phyloP scores from a whole-genome alignment of 139 green algal genomes.

The Chlorella sp. region DNA sequence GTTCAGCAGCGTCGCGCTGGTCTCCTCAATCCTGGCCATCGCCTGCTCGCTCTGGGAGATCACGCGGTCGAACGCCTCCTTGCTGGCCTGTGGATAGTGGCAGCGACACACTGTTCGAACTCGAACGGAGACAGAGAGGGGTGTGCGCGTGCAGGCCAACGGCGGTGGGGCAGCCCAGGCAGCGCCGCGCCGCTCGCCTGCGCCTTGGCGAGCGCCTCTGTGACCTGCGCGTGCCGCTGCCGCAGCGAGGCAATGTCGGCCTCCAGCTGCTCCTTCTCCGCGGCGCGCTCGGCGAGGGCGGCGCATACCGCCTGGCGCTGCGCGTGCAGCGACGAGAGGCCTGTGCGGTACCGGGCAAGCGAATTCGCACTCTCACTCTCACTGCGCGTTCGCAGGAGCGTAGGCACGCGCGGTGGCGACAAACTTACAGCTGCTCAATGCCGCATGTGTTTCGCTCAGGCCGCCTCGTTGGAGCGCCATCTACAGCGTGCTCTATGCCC shows the following conservation, averaged over 20 bases:
- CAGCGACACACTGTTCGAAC: background rate
- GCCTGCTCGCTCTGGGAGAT: slow-evolving; percentile 66
- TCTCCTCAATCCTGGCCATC: slow-evolving; percentile 82
- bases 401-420: no score
- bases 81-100: slow-evolving; percentile 1
- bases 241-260: slow-evolving; percentile 70
- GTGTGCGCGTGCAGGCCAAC: background rate
- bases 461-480: no score
- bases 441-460: no score
- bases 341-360: no score
- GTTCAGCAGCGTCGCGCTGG: slow-evolving; percentile 72
- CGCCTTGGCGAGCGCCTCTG: slow-evolving; percentile 56
- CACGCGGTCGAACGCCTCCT: slow-evolving; percentile 4
- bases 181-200: background rate
- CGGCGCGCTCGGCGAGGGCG: no score
- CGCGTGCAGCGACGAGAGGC: no score
- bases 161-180: background rate
- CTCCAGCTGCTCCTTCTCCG: slow-evolving; percentile 69
- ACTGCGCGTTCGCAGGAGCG: no score
- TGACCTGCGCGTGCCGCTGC: slow-evolving; percentile 69
- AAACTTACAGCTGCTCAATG: no score
- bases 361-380: no score
- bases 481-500: no score
- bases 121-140: background rate
- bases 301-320: no score